Percentiles rank a stretch among this genome's conserved stretches.
Evolutionary conservation across 2,329 filamentous ascomycete genomes (phyloP).

Genomic region (Pezicula neosporulosa): DNA sequence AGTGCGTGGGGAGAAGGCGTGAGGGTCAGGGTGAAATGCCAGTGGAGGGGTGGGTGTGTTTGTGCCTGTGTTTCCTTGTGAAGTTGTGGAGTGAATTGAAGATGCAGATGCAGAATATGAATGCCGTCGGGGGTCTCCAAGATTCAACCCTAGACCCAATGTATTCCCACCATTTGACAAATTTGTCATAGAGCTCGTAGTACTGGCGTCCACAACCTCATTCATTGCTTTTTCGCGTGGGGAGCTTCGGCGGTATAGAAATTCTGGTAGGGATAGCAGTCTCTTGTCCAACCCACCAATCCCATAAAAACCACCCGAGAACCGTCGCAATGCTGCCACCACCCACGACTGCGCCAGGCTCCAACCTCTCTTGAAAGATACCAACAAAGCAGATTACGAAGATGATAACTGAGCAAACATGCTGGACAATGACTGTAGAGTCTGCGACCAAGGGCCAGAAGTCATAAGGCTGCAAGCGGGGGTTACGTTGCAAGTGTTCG

Average conservation of each 20-base stretch:
- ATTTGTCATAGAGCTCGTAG: slow-evolving; percentile 24
- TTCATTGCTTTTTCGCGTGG: slow-evolving; percentile 20
- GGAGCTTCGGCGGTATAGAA: slow-evolving; percentile 25
- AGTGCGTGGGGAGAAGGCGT: slow-evolving; percentile 34
- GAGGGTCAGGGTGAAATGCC: slow-evolving; percentile 7
- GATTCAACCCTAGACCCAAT: slow-evolving; percentile 35
- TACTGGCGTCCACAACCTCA: slow-evolving; percentile 17
- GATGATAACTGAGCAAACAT: slow-evolving; percentile 91
- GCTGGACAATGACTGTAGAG: slow-evolving; percentile 94
- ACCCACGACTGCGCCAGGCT: slow-evolving; percentile 82
- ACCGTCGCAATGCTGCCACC: slow-evolving; percentile 82
- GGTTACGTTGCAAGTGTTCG: slow-evolving; percentile 92
- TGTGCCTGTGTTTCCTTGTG: slow-evolving; percentile 15
- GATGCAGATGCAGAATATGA: slow-evolving; percentile 51
- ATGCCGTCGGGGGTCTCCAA: slow-evolving; percentile 29
- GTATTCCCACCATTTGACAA: slow-evolving; percentile 8
- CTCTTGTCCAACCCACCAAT: slow-evolving; percentile 79
- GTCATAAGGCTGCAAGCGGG: slow-evolving; percentile 88
- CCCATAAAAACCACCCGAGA: slow-evolving; percentile 86
- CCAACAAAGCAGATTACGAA: slow-evolving; percentile 92
- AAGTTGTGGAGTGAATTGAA: slow-evolving; percentile 45
- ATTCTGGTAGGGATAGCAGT: slow-evolving; percentile 15
- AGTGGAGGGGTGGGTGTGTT: slow-evolving; percentile 28
- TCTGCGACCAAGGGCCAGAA: slow-evolving; percentile 97
- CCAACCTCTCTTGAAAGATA: slow-evolving; percentile 84